Evolutionary conservation across 305 asterid genomes (phyloP).

Genomic region (Ajuga reptans): DNA sequence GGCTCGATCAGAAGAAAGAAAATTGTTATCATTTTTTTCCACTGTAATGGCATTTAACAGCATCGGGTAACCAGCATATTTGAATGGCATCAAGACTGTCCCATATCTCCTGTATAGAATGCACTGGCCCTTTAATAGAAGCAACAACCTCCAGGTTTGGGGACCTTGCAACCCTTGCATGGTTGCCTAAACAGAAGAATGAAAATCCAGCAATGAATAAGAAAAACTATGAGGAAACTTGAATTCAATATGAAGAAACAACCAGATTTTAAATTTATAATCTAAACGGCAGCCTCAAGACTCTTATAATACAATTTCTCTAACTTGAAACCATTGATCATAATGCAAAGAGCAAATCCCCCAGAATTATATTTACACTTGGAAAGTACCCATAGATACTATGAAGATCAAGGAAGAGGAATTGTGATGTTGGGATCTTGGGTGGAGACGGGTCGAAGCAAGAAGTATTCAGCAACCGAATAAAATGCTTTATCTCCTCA

Average conservation of each 20-base stretch:
- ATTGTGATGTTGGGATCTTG: no score
- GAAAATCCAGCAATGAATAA: background rate
- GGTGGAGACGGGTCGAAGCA: no score
- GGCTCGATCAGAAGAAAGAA: conserved; percentile 86
- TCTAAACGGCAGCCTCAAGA: background rate
- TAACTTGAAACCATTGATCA: background rate
- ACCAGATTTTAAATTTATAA: background rate
- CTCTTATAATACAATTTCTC: background rate
- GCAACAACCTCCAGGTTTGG: conserved; percentile 87
- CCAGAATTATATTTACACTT: background rate
- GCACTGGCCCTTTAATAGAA: conserved; percentile 91
- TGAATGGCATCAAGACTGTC: conserved; percentile 76
- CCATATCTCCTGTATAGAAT: conserved; percentile 88
- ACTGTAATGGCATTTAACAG: conserved; percentile 85
- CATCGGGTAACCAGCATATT: conserved; percentile 98
- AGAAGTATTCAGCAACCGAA: background rate
- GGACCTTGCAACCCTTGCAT: conserved; percentile 99
- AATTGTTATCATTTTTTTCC: conserved; percentile 78
- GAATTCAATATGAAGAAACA: conserved; percentile 5
- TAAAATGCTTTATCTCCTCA: background rate
- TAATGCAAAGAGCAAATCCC: background rate
- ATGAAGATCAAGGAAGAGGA: no score
- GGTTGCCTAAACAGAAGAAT: conserved; percentile 48
- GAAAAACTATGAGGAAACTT: background rate
- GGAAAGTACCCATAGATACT: no score